phyloP scores from a whole-genome alignment of 345 rosid genomes.

The Brassica carinata region DNA sequence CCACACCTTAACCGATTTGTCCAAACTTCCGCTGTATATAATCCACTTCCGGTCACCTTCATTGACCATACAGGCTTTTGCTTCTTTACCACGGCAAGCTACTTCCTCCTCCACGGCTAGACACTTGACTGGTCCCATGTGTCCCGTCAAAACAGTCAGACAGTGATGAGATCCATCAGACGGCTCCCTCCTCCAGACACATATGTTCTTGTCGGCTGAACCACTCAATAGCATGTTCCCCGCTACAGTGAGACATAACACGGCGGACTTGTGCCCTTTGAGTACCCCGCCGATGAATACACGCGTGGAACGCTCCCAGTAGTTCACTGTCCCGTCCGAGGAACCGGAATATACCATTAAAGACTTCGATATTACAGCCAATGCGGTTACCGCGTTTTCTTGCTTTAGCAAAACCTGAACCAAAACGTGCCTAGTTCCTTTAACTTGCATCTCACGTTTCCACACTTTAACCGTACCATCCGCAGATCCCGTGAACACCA shows the following conservation, averaged over 20 bases:
- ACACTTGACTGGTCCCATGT: slow-evolving; percentile 85
- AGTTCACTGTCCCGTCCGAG: slow-evolving; percentile 65
- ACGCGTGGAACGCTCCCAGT: slow-evolving; percentile 63
- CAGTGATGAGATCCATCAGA: slow-evolving; percentile 57
- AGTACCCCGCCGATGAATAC: slow-evolving; percentile 55
- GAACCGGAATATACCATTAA: slow-evolving; percentile 69
- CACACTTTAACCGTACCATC: slow-evolving; percentile 72
- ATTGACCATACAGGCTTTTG: not conserved
- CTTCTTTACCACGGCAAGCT: not conserved
- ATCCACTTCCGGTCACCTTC: slow-evolving; percentile 50
- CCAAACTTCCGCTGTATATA: slow-evolving; percentile 82
- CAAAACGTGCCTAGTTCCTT: slow-evolving; percentile 59
- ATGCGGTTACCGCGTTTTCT: slow-evolving; percentile 75
- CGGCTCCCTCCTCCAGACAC: slow-evolving; percentile 76
- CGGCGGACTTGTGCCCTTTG: slow-evolving; percentile 69
- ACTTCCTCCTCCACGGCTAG: slow-evolving; percentile 58
- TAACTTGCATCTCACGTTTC: slow-evolving; percentile 58
- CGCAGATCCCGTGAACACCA: slow-evolving; percentile 73
- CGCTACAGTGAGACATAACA: slow-evolving; percentile 58
- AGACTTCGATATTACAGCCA: slow-evolving; percentile 52
- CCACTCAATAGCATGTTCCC: slow-evolving; percentile 79
- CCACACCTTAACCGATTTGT: slow-evolving; percentile 85
- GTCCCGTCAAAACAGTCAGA: slow-evolving; percentile 66
- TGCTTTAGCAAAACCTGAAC: slow-evolving; percentile 63
- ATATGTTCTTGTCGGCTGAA: slow-evolving; percentile 74